Evolutionary conservation across 371 early-diverging fungal genomes (phyloP), one percentile per base, ranked within the genome.

Genomic region (Mucor piriformis): DNA sequence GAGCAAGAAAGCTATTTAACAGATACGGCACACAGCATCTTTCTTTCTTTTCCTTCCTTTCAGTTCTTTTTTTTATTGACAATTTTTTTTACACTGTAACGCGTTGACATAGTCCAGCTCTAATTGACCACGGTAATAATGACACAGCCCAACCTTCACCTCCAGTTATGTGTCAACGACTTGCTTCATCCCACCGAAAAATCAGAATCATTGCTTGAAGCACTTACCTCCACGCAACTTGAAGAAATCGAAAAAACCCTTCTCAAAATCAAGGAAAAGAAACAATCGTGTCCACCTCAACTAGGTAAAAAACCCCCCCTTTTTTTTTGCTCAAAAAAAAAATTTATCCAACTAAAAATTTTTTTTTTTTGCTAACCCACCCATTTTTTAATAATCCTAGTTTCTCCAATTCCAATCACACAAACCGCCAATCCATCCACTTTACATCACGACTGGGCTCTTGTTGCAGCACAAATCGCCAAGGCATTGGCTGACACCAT

Each of bases 161-260:
- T 67, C 34, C 63, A 67, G 50, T 50, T 67, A 43, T 67, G 63
- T 51, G 59, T 67, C 29, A 67, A 67, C 54, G 67, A 67, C 59
- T 59, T 67, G 24, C 67, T 67, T 42, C 67, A 67, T 47, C 67
- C 67, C 3, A 67, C 67, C n/a, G 67, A 67, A 51, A 63, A 62
- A 51, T 67, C 67, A 27, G 67, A 63, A 56, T 50, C 55, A 25
- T 37, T 68, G 13, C 48, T 68, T 15, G 68, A 68, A 50, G 59
- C 60, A 37, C 55, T 68, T n/a, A 68, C 68, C 23, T 42, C 68
- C n/a, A 50, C 59, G 8, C 68, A 68, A 15, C 54, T 68, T 15
- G 64, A 68, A 35, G 67, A 63, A 59, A 67, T 67, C 49, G 67
- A 67, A 52, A 62, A 59, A 40, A 67, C 67, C 11, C 34, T 67